These are phyloP conservation scores for Metarhizium humberi DNA, from an alignment of 2,329 filamentous ascomycete species.

Conservation along the genomic window DNA sequence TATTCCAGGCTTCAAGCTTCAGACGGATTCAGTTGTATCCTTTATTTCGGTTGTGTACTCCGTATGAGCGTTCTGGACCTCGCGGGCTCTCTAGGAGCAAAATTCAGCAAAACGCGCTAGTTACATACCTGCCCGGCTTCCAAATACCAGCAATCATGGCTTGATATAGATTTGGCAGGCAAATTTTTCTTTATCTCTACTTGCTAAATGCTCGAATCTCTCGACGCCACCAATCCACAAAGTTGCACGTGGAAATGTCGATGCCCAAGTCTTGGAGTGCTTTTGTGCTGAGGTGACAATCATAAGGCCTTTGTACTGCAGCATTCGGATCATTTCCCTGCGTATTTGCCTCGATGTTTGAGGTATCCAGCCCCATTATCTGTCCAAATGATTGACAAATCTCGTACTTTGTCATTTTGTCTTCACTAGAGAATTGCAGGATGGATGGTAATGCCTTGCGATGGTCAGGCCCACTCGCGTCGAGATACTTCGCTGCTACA, in stretches of 20 bases:
- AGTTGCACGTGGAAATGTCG: conserved; percentile 64
- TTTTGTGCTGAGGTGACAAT: conserved; percentile 77
- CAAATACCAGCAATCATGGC: background rate
- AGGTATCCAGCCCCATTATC: conserved; percentile 65
- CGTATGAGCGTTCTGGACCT: no score
- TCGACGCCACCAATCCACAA: conserved; percentile 71
- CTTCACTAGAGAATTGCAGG: conserved; percentile 81
- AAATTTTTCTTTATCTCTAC: conserved; percentile 19
- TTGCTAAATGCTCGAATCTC: conserved; percentile 51
- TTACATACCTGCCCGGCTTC: background rate
- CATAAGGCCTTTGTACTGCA: conserved; percentile 70
- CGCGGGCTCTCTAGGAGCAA: no score
- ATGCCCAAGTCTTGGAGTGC: conserved; percentile 65
- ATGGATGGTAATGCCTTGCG: conserved; percentile 52
- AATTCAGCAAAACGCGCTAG: background rate
- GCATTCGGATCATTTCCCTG: conserved; percentile 64
- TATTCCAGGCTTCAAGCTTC: no score
- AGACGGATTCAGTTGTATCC: no score
- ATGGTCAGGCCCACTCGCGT: conserved; percentile 31
- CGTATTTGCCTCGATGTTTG: conserved; percentile 58
- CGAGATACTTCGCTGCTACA: conserved; percentile 59
- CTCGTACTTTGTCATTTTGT: conserved; percentile 81
- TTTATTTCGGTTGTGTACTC: no score
- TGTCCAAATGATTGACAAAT: conserved; percentile 72
- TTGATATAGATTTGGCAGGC: background rate